Conservation (phyloP, 2,329 filamentous ascomycete species). For the Aspergillus aculeatinus region DNA sequence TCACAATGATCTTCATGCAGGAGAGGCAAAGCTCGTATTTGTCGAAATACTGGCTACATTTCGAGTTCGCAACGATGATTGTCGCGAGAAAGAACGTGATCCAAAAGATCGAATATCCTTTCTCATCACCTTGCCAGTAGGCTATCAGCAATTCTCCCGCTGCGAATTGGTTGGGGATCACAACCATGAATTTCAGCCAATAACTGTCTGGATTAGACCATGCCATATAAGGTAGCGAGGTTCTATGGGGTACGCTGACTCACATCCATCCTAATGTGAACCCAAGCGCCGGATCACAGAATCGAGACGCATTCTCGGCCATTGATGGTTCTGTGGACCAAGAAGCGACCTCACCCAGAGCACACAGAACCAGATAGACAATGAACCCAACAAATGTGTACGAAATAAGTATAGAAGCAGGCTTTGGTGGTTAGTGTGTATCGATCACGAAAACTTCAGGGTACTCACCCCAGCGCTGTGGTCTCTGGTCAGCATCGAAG, state of each 20-base stretch:
- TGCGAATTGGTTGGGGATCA: conserved; percentile 80
- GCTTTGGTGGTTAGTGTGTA: conserved; percentile 21
- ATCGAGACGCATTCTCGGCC: conserved; percentile 73
- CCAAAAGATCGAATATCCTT: conserved; percentile 72
- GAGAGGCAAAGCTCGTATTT: conserved; percentile 60
- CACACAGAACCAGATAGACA: conserved; percentile 75
- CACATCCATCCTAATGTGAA: conserved; percentile 73
- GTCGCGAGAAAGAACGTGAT: conserved; percentile 66
- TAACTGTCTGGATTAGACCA: conserved; percentile 28
- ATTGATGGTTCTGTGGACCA: conserved; percentile 75
- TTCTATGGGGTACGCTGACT: conserved; percentile 4
- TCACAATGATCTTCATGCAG: conserved; percentile 66
- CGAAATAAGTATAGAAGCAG: conserved; percentile 37
- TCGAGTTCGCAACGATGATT: conserved; percentile 65
- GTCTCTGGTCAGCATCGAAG: conserved; percentile 2
- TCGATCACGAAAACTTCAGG: neutral
- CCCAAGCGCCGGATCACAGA: conserved; percentile 75
- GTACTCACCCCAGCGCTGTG: conserved; percentile 30
- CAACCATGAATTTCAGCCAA: conserved; percentile 77
- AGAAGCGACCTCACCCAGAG: conserved; percentile 76
- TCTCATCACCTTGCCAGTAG: conserved; percentile 66
- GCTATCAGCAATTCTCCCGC: conserved; percentile 73
- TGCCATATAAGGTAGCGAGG: conserved; percentile 7
- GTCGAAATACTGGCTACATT: conserved; percentile 65
- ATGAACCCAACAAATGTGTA: conserved; percentile 46